Percentiles rank a stretch among this genome's conserved stretches.
phyloP scores from a whole-genome alignment of 2,329 filamentous ascomycete species.

The Apiospora koreana region DNA sequence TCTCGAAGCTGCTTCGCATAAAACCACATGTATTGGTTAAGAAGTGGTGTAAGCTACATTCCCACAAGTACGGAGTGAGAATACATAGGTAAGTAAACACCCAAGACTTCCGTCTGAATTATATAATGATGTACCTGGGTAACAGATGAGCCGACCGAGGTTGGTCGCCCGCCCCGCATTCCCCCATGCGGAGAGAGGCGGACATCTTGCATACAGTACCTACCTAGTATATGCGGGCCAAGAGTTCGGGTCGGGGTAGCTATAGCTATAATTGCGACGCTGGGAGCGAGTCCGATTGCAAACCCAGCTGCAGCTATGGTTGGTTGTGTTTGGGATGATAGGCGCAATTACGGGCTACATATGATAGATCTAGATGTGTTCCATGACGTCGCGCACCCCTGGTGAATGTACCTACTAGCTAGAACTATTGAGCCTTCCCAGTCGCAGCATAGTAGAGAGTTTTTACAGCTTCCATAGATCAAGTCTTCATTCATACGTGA shows the following conservation, averaged over 20 bases:
- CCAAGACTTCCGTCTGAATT: neutral
- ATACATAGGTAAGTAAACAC: no score
- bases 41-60: no score
- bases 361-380: neutral
- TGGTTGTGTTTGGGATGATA: neutral
- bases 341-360: neutral
- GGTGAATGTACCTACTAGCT: neutral
- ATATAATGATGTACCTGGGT: neutral
- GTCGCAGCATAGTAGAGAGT: neutral
- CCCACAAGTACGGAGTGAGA: no score
- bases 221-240: constrained; percentile 1
- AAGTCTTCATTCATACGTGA: neutral
- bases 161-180: neutral
- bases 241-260: neutral
- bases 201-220: constrained; percentile 1
- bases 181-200: neutral
- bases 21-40: no score
- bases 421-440: neutral
- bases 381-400: neutral
- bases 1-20: no score
- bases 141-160: neutral
- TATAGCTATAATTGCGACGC: neutral
- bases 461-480: neutral
- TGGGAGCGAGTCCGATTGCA: neutral
- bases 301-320: neutral